These are phyloP conservation scores for Aechmea fasciata DNA, from an alignment of 176 grass and related monocot genomes.

Conservation along the genomic window DNA sequence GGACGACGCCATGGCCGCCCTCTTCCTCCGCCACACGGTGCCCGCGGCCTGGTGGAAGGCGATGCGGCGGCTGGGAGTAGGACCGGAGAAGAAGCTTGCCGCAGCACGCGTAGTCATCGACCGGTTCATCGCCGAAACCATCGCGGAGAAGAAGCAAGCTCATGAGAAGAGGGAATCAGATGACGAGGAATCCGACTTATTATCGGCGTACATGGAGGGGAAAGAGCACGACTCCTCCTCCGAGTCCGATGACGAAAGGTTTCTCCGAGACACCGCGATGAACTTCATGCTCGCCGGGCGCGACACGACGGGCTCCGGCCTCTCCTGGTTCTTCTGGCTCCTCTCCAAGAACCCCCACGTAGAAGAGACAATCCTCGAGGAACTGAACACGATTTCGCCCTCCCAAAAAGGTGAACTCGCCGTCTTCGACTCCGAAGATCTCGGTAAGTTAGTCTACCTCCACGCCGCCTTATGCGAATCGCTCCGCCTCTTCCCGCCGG, in stretches of 20 bases:
- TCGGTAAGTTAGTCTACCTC: conserved; percentile 44
- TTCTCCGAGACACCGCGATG: conserved; percentile 54
- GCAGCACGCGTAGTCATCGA: conserved; percentile 40
- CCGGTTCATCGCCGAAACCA: conserved; percentile 38
- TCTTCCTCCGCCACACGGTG: conserved; percentile 43
- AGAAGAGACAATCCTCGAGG: conserved; percentile 46
- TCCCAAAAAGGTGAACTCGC: conserved; percentile 1
- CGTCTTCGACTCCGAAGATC: conserved; percentile 39
- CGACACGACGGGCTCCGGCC: conserved; percentile 60
- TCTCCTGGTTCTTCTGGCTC: conserved; percentile 81
- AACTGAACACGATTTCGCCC: conserved; percentile 28
- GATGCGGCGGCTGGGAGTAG: conserved; percentile 28
- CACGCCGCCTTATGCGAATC: conserved; percentile 69
- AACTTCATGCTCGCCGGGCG: conserved; percentile 74
- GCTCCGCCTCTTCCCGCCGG: conserved; percentile 60
- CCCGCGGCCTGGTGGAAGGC: conserved; percentile 48
- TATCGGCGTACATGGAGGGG: conserved; percentile 53
- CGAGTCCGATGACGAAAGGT: conserved; percentile 19
- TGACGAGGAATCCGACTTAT: conserved; percentile 27
- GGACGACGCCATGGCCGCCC: conserved; percentile 47
- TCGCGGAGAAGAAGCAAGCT: conserved; percentile 20
- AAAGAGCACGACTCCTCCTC: neutral
- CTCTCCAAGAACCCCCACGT: conserved; percentile 44
- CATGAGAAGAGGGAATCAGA: conserved; percentile 16
- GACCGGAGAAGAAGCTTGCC: conserved; percentile 52